Percentiles rank a stretch among this genome's conserved stretches.
phyloP scores from a whole-genome alignment of 2,329 filamentous ascomycete genomes.

The Diaporthe amygdali region DNA sequence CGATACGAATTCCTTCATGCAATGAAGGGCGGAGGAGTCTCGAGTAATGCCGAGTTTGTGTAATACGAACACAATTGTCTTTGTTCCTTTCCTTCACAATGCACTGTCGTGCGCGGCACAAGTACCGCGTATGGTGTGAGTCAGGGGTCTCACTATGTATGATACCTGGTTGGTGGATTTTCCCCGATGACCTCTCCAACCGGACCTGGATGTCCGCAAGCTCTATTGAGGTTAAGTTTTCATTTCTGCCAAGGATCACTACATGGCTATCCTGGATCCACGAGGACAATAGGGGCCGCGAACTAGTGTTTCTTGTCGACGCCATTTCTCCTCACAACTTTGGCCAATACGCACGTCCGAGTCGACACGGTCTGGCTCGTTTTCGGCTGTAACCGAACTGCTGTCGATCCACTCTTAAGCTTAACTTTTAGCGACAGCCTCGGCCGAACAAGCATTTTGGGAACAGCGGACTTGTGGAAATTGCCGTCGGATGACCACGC shows the following conservation, averaged over 20 bases:
- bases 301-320: neutral
- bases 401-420: slow-evolving; percentile 17
- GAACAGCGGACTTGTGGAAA: neutral
- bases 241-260: neutral
- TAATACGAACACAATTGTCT: neutral
- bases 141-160: neutral
- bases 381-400: neutral
- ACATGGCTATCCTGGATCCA: neutral
- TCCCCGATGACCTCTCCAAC: neutral
- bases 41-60: neutral
- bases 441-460: neutral
- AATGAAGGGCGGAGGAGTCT: no score
- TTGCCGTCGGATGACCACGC: neutral
- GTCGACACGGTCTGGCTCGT: neutral
- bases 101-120: neutral
- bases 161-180: slow-evolving; percentile 12
- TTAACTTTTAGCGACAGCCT: slow-evolving; percentile 10
- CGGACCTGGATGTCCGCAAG: neutral
- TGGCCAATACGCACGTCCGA: neutral
- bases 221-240: neutral
- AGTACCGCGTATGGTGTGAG: neutral
- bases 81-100: neutral
- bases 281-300: neutral
- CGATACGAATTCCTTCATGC: no score
- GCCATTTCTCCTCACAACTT: neutral